Evolutionary conservation across 371 early-diverging fungal species (phyloP).

Genomic region (Sporodiniella umbellata): DNA sequence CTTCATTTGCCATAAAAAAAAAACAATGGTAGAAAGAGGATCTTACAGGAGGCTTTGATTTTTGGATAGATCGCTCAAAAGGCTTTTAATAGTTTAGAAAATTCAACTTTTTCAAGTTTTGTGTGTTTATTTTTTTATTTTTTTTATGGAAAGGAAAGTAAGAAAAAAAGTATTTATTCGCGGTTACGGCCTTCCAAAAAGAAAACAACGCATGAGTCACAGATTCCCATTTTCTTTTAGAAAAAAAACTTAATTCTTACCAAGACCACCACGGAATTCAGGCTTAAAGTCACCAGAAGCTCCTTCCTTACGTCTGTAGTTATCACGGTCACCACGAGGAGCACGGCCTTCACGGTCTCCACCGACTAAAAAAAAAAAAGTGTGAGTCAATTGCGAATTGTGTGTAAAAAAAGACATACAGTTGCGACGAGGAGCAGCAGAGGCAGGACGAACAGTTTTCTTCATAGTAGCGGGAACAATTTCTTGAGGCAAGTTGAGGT

Average conservation of each 20-base stretch:
- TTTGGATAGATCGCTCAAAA: no score
- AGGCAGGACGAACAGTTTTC: slow-evolving; percentile 77
- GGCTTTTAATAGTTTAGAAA: no score
- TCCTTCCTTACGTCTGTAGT: slow-evolving; percentile 90
- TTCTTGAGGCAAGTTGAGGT: slow-evolving; percentile 93
- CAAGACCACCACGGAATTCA: slow-evolving; percentile 85
- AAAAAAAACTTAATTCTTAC: no score
- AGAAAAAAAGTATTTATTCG: not conserved
- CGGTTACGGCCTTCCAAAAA: not conserved
- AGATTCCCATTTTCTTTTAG: not conserved
- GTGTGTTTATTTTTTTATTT: no score
- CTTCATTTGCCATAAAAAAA: no score
- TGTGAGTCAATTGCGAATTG: not conserved
- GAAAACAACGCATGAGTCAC: not conserved
- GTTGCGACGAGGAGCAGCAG: slow-evolving; percentile 61
- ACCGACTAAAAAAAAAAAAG: slow-evolving; percentile 15
- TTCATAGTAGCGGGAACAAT: slow-evolving; percentile 96
- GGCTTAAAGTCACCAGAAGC: slow-evolving; percentile 90
- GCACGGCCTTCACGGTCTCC: slow-evolving; percentile 55
- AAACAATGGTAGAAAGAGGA: no score
- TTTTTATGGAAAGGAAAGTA: not conserved
- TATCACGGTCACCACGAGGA: slow-evolving; percentile 72
- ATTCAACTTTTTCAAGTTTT: no score
- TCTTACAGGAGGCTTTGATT: no score
- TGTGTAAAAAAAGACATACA: slow-evolving; percentile 29